A percentile compares a stretch with the other conserved stretches of the same genome.
phyloP scores from a whole-genome alignment of 2,329 filamentous ascomycete genomes.

The Orbilia oligospora region DNA sequence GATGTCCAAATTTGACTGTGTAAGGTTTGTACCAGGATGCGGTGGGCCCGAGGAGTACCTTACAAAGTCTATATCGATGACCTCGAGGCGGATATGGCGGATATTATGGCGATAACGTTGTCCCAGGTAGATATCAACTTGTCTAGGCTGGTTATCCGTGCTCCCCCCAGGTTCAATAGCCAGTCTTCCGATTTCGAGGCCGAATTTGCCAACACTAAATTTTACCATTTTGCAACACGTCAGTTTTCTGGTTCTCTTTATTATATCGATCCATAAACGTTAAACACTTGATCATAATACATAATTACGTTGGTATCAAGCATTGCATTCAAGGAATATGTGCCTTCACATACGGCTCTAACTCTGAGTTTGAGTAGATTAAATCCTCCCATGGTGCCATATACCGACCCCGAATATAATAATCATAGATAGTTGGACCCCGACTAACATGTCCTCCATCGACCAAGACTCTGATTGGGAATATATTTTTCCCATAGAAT shows the following conservation, averaged over 20 bases:
- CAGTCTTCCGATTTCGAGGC: too few species aligned
- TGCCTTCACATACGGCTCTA: not conserved
- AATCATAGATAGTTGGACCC: not conserved
- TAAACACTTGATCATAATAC: too few species aligned
- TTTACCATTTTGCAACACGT: not conserved
- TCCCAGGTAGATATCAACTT: not conserved
- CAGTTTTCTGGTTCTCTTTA: too few species aligned
- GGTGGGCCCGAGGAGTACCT: conserved; percentile 1
- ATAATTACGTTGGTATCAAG: too few species aligned
- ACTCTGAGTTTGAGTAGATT: not conserved
- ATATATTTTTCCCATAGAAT: conserved; percentile 22
- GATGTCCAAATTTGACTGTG: not conserved
- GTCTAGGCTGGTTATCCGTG: not conserved
- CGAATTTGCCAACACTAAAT: not conserved
- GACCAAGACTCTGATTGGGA: conserved; percentile 13
- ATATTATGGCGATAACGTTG: not conserved
- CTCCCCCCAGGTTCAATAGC: too few species aligned
- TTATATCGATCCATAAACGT: not conserved
- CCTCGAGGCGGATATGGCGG: not conserved
- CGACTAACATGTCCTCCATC: not conserved
- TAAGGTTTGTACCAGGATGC: not conserved
- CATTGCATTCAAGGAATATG: not conserved
- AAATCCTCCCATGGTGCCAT: conserved; percentile 27
- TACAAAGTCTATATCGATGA: not conserved
- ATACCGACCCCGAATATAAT: not conserved